Evolutionary conservation across 2,329 filamentous ascomycete species (phyloP).

Genomic region (Beauveria medogensis): DNA sequence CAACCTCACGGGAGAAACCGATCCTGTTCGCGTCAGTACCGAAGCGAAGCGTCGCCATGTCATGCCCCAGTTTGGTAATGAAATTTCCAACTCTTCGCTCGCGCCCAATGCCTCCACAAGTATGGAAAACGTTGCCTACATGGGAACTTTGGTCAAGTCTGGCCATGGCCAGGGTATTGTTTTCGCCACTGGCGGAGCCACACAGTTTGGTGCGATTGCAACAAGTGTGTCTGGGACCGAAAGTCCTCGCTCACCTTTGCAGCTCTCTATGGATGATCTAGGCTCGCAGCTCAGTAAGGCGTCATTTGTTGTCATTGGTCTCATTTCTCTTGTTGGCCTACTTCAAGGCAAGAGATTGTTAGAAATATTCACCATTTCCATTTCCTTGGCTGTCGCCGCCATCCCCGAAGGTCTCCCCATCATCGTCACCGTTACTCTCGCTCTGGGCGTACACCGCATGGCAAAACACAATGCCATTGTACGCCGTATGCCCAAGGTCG

Average conservation of each 20-base stretch:
- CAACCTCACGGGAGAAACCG: constrained; percentile 93
- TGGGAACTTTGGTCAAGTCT: constrained; percentile 93
- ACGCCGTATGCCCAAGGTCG: constrained; percentile 88
- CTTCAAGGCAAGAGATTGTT: constrained; percentile 82
- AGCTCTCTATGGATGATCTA: constrained; percentile 94
- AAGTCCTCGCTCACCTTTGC: constrained; percentile 85
- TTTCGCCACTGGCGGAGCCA: constrained; percentile 89
- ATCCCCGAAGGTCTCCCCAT: constrained; percentile 96
- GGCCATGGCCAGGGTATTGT: constrained; percentile 94
- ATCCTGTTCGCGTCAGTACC: constrained; percentile 73
- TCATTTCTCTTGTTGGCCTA: constrained; percentile 87
- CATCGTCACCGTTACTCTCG: constrained; percentile 94
- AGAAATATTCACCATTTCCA: constrained; percentile 96
- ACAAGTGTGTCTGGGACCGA: constrained; percentile 91
- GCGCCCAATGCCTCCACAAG: constrained; percentile 28
- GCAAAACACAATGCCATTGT: constrained; percentile 93
- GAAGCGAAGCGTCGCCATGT: constrained; percentile 40
- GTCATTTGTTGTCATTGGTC: constrained; percentile 85
- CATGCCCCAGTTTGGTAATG: constrained; percentile 9
- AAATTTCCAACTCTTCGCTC: not conserved
- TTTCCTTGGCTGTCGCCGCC: constrained; percentile 90
- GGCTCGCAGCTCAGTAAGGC: constrained; percentile 95
- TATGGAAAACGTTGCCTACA: constrained; percentile 89
- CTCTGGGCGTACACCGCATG: constrained; percentile 92
- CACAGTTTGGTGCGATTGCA: constrained; percentile 94